phyloP scores from a whole-genome alignment of 2,329 filamentous ascomycete species.

The Penicillium corylophilum region DNA sequence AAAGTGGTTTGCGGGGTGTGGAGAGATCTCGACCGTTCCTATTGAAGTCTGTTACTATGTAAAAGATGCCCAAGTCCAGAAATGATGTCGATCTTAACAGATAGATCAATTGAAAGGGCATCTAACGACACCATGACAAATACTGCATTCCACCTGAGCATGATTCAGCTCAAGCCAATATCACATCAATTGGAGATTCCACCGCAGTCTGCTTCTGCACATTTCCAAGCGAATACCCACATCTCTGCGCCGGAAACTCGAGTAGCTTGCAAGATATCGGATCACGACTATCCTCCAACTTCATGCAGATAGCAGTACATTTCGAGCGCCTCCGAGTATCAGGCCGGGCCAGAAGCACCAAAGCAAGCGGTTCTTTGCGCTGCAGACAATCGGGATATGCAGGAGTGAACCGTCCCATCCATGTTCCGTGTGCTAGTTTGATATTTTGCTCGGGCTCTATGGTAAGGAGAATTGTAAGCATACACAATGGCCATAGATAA shows the following conservation, averaged over 20 bases:
- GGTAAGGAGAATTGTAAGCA: constrained; percentile 34
- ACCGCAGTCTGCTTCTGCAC: constrained; percentile 20
- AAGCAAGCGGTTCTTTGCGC: constrained; percentile 32
- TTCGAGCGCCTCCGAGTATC: constrained; percentile 32
- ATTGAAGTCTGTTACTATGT: neutral
- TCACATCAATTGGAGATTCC: constrained; percentile 1
- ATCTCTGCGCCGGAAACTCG: constrained; percentile 33
- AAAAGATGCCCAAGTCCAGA: too few relatives aligned
- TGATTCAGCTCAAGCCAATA: neutral
- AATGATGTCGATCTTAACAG: too few relatives aligned
- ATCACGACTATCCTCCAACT: constrained; percentile 31
- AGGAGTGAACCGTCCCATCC: constrained; percentile 36
- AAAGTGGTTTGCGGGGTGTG: neutral
- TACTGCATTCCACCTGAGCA: neutral
- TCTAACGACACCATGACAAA: neutral
- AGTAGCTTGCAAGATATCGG: constrained; percentile 29
- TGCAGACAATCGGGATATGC: constrained; percentile 30
- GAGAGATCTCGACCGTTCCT: neutral
- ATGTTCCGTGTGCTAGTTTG: constrained; percentile 29
- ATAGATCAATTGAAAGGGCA: neutral
- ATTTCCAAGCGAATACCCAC: constrained; percentile 33
- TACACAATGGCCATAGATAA: constrained; percentile 38
- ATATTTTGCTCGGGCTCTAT: constrained; percentile 25
- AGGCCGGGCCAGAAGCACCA: constrained; percentile 37
- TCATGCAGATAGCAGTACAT: constrained; percentile 40